phyloP scores from a whole-genome alignment of 371 early-diverging fungal genomes.

The Syncephalastrum racemosum region DNA sequence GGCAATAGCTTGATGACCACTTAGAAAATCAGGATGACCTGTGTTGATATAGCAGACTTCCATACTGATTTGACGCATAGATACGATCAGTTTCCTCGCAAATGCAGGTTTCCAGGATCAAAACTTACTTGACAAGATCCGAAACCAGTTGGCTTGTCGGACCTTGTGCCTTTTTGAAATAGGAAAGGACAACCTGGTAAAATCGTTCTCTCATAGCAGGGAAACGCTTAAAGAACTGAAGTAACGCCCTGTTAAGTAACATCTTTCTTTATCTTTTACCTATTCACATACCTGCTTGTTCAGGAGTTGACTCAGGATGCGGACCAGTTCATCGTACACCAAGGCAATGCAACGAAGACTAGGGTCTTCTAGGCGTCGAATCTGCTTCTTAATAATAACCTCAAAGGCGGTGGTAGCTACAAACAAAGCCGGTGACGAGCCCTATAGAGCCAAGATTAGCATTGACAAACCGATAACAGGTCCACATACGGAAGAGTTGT shows the following conservation, averaged over 20 bases:
- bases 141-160: conserved; percentile 95
- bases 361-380: conserved; percentile 95
- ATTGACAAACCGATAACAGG: neutral
- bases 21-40: conserved; percentile 97
- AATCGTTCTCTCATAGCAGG: conserved; percentile 90
- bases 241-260: neutral
- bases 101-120: neutral
- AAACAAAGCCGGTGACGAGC: conserved; percentile 94
- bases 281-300: conserved; percentile 71
- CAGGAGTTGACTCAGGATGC: conserved; percentile 89
- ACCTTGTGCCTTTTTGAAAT: conserved; percentile 82
- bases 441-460: conserved; percentile 45
- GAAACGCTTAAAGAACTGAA: conserved; percentile 88
- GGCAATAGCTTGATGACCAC: conserved; percentile 94
- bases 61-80: conserved; percentile 54
- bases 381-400: conserved; percentile 96
- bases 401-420: conserved; percentile 98
- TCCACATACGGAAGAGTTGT: conserved; percentile 88
- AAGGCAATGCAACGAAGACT: conserved; percentile 90
- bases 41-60: conserved; percentile 98
- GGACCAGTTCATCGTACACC: conserved; percentile 95
- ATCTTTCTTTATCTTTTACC: neutral
- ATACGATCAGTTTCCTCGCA: conserved; percentile 3
- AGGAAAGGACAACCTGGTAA: conserved; percentile 86
- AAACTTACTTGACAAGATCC: conserved; percentile 79